Base-by-base conservation (phyloP, 2,329 filamentous ascomycete genomes). In the Monosporascus cannonballus region DNA sequence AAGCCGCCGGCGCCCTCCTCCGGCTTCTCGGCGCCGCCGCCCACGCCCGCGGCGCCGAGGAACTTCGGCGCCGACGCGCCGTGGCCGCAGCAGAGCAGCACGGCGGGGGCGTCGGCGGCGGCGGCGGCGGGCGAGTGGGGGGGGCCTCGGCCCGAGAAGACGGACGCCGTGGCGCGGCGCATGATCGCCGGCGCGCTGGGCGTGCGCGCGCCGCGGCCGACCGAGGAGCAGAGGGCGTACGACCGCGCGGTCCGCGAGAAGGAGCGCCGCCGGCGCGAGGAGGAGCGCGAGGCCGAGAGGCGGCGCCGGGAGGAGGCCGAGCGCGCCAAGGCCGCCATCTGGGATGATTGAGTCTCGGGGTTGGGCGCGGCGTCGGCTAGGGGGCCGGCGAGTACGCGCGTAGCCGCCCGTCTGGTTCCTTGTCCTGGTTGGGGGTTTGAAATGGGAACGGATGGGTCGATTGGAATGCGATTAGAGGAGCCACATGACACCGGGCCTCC, bases 141-240 rank as follows among this genome's bases (percentile, higher is more conserved):
- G 47, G 42, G 1, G 22, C 22, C 34, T 20, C 54, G 50, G 39
- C 93, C 91, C 0, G 92, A 96, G 72, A 99, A 96, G 76, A 95
- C 92, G 56, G 95, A 95, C 56, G 90, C 91, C 1, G 90, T 96
- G 39, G 94, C 94, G 5, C 83, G 88, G 56, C 79, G 94, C 54
- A 79, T 99, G 81, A 97, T 99, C 67, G 91, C 90, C 1, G 89
- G 88, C 3, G 91, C 89, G 0, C 73, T 97, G 59, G 94, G 94
- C 1, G 81, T 96, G 51, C 84, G 85, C 64, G 84, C 86, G 36
- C 90, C 90, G 34, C 87, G 83, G 73, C 81, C 86, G 69, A 96
- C 90, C 1, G 90, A 95, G 57, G 92, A 96, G 72, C 89, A 96
- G 76, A 81, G 79, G 61, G 89, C 90, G 51, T 97, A 94, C 68